Percentiles rank a stretch among this genome's conserved stretches.
These are phyloP conservation scores for Actinomucor elegans DNA, from an alignment of 371 early-diverging fungal species.

Conservation along the genomic window DNA sequence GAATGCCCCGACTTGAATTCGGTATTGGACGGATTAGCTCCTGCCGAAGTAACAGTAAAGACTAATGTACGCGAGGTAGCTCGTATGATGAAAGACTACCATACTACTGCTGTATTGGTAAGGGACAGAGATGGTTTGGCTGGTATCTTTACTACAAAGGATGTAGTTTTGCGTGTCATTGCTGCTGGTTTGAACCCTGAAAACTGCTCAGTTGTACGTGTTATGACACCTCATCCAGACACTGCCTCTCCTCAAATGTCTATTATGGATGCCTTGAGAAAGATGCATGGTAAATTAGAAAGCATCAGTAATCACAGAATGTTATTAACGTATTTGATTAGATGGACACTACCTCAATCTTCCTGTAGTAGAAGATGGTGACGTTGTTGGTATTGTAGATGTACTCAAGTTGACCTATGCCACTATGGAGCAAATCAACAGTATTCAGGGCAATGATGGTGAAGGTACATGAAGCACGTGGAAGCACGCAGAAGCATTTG, in stretches of 20 bases:
- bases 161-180: constrained; percentile 90
- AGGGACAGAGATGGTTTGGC: constrained; percentile 73
- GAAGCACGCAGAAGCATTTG: too few species aligned
- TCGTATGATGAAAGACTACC: constrained; percentile 76
- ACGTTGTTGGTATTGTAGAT: constrained; percentile 84
- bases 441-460: constrained; percentile 38
- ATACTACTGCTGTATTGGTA: constrained; percentile 86
- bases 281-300: constrained; percentile 71
- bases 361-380: constrained; percentile 75
- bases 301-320: neutral
- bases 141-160: constrained; percentile 88
- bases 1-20: constrained; percentile 80
- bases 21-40: constrained; percentile 59
- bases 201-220: constrained; percentile 83
- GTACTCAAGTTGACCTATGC: constrained; percentile 85
- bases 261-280: constrained; percentile 85
- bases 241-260: constrained; percentile 73
- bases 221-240: constrained; percentile 95
- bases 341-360: constrained; percentile 85
- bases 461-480: too few species aligned
- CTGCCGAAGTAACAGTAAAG: constrained; percentile 68
- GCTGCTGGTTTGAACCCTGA: constrained; percentile 86
- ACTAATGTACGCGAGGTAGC: constrained; percentile 90
- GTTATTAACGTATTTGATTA: neutral
- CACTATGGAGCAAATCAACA: constrained; percentile 60